Evolutionary conservation across 2,329 filamentous ascomycete genomes (phyloP).

Genomic region (Emmonsiellopsis sp.): DNA sequence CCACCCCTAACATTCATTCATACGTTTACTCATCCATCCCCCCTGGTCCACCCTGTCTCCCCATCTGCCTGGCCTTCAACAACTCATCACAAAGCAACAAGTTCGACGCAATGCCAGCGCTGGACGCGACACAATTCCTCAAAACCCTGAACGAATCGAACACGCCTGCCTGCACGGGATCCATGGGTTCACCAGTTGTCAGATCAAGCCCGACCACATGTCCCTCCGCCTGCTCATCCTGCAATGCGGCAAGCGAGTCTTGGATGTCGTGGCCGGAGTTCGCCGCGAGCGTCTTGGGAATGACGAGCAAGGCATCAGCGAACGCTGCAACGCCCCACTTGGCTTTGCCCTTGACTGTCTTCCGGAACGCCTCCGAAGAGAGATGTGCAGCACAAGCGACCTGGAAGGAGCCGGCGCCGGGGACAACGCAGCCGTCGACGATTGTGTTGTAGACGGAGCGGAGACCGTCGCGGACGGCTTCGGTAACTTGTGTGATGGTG

Average conservation of each 20-base stretch:
- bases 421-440: conserved; percentile 92
- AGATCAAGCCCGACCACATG: conserved; percentile 82
- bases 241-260: conserved; percentile 77
- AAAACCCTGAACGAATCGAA: conserved; percentile 95
- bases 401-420: conserved; percentile 91
- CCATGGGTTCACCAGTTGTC: conserved; percentile 84
- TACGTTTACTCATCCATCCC: conserved; percentile 32
- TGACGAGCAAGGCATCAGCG: conserved; percentile 85
- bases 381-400: conserved; percentile 83
- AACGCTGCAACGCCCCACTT: conserved; percentile 95
- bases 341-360: conserved; percentile 93
- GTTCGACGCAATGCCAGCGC: conserved; percentile 91
- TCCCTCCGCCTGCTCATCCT: conserved; percentile 77
- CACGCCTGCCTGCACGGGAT: conserved; percentile 82
- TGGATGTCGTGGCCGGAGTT: conserved; percentile 97
- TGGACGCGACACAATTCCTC: conserved; percentile 86
- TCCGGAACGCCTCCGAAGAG: conserved; percentile 75
- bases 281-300: conserved; percentile 93
- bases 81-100: conserved; percentile 92
- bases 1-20: not conserved
- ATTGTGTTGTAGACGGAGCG: conserved; percentile 99
- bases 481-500: conserved; percentile 93
- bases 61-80: conserved; percentile 96
- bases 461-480: conserved; percentile 89
- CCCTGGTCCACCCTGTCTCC: conserved; percentile 32